A percentile compares a stretch with the other conserved stretches of the same genome.
Conservation (phyloP, 352 stramenopile species). For the Phytopythium mirpurense region DNA sequence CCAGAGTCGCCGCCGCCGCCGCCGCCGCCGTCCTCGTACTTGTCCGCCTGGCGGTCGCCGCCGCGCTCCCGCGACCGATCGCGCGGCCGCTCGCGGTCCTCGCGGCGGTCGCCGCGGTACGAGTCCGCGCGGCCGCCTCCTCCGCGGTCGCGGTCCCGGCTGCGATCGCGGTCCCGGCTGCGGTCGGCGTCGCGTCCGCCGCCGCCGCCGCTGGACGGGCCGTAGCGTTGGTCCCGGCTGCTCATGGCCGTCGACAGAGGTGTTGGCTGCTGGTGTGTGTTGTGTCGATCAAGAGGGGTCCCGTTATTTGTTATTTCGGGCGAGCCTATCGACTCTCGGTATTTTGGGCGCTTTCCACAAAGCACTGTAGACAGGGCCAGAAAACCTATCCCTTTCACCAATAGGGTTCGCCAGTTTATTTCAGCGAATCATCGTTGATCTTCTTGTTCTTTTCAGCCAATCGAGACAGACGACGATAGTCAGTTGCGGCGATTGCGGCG, state of each 20-base stretch:
- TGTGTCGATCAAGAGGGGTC: neutral
- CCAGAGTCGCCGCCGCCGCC: slow-evolving; percentile 11
- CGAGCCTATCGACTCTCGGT: no score
- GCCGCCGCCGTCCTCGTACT: slow-evolving; percentile 2
- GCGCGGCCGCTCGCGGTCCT: slow-evolving; percentile 16
- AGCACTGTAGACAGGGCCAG: no score
- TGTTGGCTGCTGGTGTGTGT: neutral
- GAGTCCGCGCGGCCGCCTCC: slow-evolving; percentile 21
- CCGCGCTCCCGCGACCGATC: slow-evolving; percentile 29
- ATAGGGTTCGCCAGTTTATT: no score
- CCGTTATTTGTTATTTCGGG: no score
- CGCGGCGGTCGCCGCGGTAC: slow-evolving; percentile 24
- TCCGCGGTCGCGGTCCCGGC: slow-evolving; percentile 12
- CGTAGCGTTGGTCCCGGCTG: slow-evolving; percentile 7
- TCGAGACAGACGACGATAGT: neutral
- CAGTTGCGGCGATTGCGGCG: slow-evolving; percentile 5
- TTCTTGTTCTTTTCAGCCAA: neutral
- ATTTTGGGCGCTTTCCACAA: no score
- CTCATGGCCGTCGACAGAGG: neutral
- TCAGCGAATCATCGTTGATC: neutral
- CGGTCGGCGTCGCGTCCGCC: slow-evolving; percentile 6
- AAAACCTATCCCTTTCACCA: no score
- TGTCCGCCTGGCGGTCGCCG: slow-evolving; percentile 10
- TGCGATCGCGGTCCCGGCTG: slow-evolving; percentile 12
- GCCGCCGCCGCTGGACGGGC: neutral